Conservation (phyloP, 2,329 filamentous ascomycete genomes). For the Colletotrichum abscissum region DNA sequence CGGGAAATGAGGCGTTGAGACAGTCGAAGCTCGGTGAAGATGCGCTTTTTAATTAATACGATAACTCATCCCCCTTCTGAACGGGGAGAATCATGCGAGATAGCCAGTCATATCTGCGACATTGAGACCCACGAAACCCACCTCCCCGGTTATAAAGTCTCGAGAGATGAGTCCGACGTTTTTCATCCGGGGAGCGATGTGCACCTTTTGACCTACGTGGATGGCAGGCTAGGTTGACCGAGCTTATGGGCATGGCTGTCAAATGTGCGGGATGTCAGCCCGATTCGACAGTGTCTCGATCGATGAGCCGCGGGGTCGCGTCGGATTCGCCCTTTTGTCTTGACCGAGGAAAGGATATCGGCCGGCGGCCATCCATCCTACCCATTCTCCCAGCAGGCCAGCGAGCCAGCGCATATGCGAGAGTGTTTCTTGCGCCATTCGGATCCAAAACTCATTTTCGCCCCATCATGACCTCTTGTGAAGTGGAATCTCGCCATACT, state of each 20-base stretch:
- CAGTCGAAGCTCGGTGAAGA: background rate
- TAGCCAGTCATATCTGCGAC: background rate
- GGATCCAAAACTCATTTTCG: background rate
- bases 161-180: background rate
- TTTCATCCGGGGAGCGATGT: constrained; percentile 2
- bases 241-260: background rate
- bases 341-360: background rate
- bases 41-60: background rate
- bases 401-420: background rate
- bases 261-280: background rate
- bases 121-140: background rate
- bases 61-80: background rate
- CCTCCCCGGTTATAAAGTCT: background rate
- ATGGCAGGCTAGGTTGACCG: background rate
- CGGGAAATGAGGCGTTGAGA: background rate
- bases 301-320: background rate
- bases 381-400: background rate
- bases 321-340: background rate
- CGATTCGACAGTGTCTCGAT: background rate
- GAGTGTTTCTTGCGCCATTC: background rate
- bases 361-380: background rate
- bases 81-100: background rate
- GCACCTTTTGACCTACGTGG: background rate
- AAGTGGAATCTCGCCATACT: background rate
- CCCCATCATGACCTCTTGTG: background rate